These are phyloP conservation scores for Globisporangium perplexum DNA, from an alignment of 352 stramenopile species.

Conservation along the genomic window DNA sequence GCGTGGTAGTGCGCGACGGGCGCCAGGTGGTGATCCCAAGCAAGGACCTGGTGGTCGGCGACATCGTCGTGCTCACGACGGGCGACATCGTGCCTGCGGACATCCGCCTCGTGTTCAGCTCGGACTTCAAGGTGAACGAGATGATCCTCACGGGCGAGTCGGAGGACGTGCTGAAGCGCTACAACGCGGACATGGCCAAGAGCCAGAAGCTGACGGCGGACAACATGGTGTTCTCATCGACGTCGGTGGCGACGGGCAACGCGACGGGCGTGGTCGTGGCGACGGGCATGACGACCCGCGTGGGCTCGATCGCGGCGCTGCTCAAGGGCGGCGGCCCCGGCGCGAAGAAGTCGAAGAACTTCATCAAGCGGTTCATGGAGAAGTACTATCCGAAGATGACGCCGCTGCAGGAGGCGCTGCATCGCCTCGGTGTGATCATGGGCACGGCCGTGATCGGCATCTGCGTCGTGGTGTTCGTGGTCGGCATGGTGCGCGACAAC, in stretches of 20 bases:
- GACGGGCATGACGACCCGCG: conserved; percentile 66
- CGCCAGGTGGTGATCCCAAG: conserved; percentile 57
- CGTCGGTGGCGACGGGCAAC: conserved; percentile 67
- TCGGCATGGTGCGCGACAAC: conserved; percentile 61
- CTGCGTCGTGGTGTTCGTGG: conserved; percentile 86
- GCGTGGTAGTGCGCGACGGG: conserved; percentile 55
- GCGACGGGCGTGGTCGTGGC: conserved; percentile 62
- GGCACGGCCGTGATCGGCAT: conserved; percentile 81
- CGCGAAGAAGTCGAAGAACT: conserved; percentile 27
- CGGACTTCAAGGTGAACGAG: conserved; percentile 89
- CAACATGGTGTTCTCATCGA: conserved; percentile 95
- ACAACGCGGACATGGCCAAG: conserved; percentile 30
- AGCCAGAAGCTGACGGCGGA: conserved; percentile 41
- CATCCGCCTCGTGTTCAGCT: conserved; percentile 85
- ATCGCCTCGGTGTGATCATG: conserved; percentile 92
- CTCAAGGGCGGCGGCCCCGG: conserved; percentile 25
- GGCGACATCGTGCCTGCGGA: conserved; percentile 93
- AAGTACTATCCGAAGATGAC: conserved; percentile 76
- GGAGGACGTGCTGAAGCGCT: conserved; percentile 70
- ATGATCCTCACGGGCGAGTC: conserved; percentile 93
- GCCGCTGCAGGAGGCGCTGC: conserved; percentile 89
- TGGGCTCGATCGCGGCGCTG: conserved; percentile 60
- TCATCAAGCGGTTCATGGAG: conserved; percentile 46
- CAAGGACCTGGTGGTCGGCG: conserved; percentile 65
- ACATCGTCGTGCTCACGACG: conserved; percentile 85